These are phyloP conservation scores for Vicia sativa DNA, from an alignment of 306 rosid genomes.

Conservation along the genomic window DNA sequence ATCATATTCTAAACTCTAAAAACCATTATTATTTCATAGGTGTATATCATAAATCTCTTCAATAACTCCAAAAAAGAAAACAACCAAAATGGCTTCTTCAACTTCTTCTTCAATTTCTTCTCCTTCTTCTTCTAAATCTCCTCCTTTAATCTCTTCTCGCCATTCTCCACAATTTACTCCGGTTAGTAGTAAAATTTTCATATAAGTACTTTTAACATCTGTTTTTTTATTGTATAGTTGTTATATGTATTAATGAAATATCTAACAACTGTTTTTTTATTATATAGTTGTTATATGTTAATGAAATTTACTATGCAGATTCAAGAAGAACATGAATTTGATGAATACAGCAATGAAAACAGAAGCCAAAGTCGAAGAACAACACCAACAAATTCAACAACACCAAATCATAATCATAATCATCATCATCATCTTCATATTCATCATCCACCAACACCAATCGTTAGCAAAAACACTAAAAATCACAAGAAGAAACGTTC, in stretches of 20 bases:
- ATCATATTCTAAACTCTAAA: too few relatives aligned
- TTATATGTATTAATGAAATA: not conserved
- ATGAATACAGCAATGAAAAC: conserved; percentile 42
- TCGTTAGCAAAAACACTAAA: conserved; percentile 30
- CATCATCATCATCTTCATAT: conserved; percentile 31
- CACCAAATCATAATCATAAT: conserved; percentile 38
- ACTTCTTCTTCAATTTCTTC: conserved; percentile 10
- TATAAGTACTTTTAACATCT: not conserved
- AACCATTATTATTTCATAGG: too few relatives aligned
- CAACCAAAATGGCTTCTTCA: conserved; percentile 35
- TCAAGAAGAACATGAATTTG: conserved; percentile 67
- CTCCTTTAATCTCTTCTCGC: conserved; percentile 45
- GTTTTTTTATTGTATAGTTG: too few relatives aligned
- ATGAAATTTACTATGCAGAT: conserved; percentile 53
- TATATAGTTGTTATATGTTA: not conserved
- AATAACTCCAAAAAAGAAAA: not conserved
- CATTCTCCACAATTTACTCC: conserved; percentile 58
- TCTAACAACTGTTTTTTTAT: not conserved
- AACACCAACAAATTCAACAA: conserved; percentile 39
- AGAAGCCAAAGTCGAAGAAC: conserved; percentile 44
- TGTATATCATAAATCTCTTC: not conserved
- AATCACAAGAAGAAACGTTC: conserved; percentile 54
- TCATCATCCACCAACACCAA: conserved; percentile 54
- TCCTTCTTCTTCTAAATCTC: conserved; percentile 41
- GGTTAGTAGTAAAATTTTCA: conserved; percentile 15